A percentile compares a stretch with the other conserved stretches of the same genome.
Evolutionary conservation across 192 early-diverging fungal genomes (phyloP).

Genomic region (Lobosporangium transversale): DNA sequence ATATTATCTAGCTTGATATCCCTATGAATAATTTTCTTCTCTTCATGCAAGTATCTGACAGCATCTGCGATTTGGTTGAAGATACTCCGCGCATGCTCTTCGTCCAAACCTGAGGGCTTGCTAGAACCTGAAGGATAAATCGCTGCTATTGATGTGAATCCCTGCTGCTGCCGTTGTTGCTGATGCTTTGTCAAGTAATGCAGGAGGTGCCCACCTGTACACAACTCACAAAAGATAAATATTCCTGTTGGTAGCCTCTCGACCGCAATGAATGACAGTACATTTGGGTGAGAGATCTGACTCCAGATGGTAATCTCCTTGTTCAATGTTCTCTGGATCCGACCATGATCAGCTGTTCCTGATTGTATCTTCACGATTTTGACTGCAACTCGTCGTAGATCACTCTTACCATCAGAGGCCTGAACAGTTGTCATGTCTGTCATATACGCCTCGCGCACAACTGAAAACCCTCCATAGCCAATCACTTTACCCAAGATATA

Average conservation of each 20-base stretch:
- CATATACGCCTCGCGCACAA: slow-evolving; percentile 73
- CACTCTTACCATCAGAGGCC: not conserved
- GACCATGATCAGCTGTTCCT: slow-evolving; percentile 48
- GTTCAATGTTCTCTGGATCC: slow-evolving; percentile 62
- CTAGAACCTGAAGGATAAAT: not conserved
- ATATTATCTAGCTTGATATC: slow-evolving; percentile 97
- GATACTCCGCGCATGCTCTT: slow-evolving; percentile 62
- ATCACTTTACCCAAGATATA: slow-evolving; percentile 74
- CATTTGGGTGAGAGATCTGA: slow-evolving; percentile 71
- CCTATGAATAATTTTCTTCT: slow-evolving; percentile 79
- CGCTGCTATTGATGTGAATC: not conserved
- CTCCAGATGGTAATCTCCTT: slow-evolving; percentile 78
- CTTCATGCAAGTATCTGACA: slow-evolving; percentile 84
- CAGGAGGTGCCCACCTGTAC: slow-evolving; percentile 69
- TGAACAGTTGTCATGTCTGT: slow-evolving; percentile 2
- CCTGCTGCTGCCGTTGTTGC: not conserved
- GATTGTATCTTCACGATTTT: slow-evolving; percentile 73
- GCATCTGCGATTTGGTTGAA: slow-evolving; percentile 81
- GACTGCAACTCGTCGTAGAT: slow-evolving; percentile 60
- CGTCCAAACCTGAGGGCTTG: slow-evolving; percentile 48
- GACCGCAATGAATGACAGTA: slow-evolving; percentile 71
- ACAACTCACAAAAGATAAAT: slow-evolving; percentile 78
- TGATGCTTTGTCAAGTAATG: slow-evolving; percentile 60
- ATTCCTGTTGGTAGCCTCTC: slow-evolving; percentile 75
- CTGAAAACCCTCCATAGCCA: slow-evolving; percentile 80